Evolutionary conservation across 345 rosid species (phyloP).

Genomic region (Hirschfeldia incana): DNA sequence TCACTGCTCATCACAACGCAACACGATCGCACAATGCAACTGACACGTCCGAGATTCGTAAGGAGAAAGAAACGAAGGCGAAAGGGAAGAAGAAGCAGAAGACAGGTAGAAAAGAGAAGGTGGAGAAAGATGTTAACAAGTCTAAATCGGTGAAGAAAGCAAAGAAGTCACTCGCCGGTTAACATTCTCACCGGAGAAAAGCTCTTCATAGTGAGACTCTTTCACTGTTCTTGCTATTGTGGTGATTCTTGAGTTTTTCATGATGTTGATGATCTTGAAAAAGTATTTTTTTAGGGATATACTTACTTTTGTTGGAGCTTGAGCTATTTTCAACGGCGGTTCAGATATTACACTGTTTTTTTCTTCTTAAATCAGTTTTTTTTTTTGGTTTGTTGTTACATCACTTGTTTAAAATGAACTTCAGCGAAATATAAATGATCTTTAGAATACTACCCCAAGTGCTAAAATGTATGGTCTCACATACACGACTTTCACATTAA

Average conservation of each 20-base stretch:
- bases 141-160: neutral
- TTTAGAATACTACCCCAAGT: neutral
- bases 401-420: neutral
- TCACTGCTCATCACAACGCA: constrained; percentile 11
- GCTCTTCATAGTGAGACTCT: neutral
- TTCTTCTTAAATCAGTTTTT: neutral
- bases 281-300: no score
- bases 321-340: no score
- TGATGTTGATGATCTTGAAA: neutral
- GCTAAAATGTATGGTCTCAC: neutral
- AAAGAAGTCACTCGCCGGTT: constrained; percentile 16
- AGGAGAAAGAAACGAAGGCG: neutral
- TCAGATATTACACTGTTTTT: neutral
- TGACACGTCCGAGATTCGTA: neutral
- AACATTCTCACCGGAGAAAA: neutral
- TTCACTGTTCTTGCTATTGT: neutral
- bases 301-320: no score
- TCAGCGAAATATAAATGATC: neutral
- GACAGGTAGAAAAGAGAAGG: neutral
- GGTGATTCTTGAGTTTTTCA: neutral
- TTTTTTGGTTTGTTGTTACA: neutral
- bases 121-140: neutral
- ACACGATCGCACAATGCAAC: constrained; percentile 14
- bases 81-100: neutral
- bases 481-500: neutral